phyloP scores from a whole-genome alignment of 495 filamentous ascomycete species.

The Neurospora sp. region DNA sequence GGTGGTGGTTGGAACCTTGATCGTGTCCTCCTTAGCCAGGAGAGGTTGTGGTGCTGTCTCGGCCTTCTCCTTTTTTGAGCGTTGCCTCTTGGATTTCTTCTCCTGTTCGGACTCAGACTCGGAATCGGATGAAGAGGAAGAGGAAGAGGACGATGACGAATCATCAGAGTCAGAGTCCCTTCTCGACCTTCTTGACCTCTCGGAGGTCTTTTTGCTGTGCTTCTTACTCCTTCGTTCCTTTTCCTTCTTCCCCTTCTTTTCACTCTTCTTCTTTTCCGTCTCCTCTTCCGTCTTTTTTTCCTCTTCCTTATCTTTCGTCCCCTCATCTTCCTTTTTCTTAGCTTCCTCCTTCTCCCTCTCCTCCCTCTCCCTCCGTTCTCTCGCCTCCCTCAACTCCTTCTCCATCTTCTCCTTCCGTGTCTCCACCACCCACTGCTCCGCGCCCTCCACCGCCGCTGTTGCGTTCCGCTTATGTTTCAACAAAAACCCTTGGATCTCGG shows the following conservation, averaged over 20 bases:
- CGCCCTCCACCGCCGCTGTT: conserved; percentile 46
- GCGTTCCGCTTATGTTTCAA: conserved; percentile 58
- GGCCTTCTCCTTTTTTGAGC: neutral
- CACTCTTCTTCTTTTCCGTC: conserved; percentile 13
- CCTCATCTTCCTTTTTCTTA: conserved; percentile 17
- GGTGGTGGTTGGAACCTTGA: no score
- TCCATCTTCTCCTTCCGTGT: conserved; percentile 49
- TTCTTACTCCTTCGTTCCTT: neutral
- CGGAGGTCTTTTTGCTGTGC: conserved; percentile 1
- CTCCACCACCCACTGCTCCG: conserved; percentile 46
- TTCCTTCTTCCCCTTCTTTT: conserved; percentile 11
- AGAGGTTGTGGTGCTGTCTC: neutral
- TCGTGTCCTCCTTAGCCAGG: conserved; percentile 7
- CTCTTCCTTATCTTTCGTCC: no score
- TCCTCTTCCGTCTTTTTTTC: no score
- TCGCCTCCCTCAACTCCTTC: conserved; percentile 38
- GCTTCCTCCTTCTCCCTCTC: conserved; percentile 24
- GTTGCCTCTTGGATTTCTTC: conserved; percentile 7
- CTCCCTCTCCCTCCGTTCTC: conserved; percentile 32
- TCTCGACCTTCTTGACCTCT: neutral
- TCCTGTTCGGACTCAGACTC: conserved; percentile 9
- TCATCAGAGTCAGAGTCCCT: conserved; percentile 5
- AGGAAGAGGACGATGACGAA: conserved; percentile 3
- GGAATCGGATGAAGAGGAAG: conserved; percentile 6
- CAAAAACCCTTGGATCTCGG: conserved; percentile 70